Evolutionary conservation across 2,329 filamentous ascomycete species (phyloP).

Genomic region (Colletotrichum sp.): DNA sequence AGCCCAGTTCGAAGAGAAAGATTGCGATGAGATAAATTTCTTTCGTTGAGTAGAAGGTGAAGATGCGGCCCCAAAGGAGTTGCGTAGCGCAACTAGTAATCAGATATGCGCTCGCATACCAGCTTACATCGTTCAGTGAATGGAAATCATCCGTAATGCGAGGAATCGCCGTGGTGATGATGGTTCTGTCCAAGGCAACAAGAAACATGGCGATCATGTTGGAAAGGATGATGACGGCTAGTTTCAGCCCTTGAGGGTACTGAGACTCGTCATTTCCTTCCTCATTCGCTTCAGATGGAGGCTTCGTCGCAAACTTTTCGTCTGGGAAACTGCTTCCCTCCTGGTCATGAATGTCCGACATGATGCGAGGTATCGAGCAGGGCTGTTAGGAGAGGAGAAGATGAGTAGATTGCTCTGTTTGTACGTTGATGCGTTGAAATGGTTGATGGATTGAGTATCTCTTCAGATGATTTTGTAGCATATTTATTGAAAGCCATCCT

Average conservation of each 20-base stretch:
- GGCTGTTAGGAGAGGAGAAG: background rate
- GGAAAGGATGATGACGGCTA: constrained; percentile 15
- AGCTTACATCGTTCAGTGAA: constrained; percentile 50
- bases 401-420: background rate
- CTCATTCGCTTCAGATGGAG: background rate
- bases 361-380: background rate
- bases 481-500: background rate
- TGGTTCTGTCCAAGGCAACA: constrained; percentile 33
- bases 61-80: constrained; percentile 44
- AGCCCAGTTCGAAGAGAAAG: constrained; percentile 48
- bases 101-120: constrained; percentile 51
- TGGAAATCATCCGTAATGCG: constrained; percentile 46
- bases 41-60: constrained; percentile 50
- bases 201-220: constrained; percentile 25
- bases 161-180: constrained; percentile 46
- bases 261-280: background rate
- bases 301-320: rapidly evolving
- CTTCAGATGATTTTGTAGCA: background rate
- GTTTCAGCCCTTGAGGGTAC: background rate
- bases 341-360: background rate
- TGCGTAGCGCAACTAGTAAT: constrained; percentile 45
- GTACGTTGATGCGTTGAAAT: background rate
- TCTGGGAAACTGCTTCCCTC: background rate
- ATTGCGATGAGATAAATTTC: constrained; percentile 48
- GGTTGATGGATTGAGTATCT: background rate